Conservation (phyloP, 495 filamentous ascomycete species). For the Trichocladium uniseriatum region DNA sequence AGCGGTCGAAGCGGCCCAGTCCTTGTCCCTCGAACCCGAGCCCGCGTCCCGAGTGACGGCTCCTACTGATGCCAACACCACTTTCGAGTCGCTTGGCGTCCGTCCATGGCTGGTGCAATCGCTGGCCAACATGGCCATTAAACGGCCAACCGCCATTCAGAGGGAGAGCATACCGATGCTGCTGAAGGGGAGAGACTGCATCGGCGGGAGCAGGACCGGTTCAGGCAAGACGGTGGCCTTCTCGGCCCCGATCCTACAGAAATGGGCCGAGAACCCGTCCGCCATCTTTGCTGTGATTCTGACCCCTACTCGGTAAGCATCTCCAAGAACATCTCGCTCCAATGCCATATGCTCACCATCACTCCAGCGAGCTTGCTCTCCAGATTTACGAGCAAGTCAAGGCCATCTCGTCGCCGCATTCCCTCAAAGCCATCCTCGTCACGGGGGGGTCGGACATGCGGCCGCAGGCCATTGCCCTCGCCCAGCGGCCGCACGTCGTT, state of each 20-base stretch:
- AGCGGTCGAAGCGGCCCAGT: not conserved
- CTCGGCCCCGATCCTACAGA: slow-evolving; percentile 83
- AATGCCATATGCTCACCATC: not conserved
- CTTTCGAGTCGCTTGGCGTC: slow-evolving; percentile 65
- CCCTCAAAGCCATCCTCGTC: slow-evolving; percentile 74
- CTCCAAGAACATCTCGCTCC: not conserved
- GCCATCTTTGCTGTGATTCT: slow-evolving; percentile 85
- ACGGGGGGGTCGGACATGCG: slow-evolving; percentile 92
- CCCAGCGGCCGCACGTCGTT: slow-evolving; percentile 76
- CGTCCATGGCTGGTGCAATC: slow-evolving; percentile 85
- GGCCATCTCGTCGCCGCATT: slow-evolving; percentile 77
- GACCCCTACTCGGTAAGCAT: slow-evolving; percentile 68
- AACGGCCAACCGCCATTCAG: slow-evolving; percentile 83
- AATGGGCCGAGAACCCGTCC: slow-evolving; percentile 84
- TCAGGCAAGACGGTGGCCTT: slow-evolving; percentile 99
- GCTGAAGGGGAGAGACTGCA: slow-evolving; percentile 80
- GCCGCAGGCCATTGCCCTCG: slow-evolving; percentile 71
- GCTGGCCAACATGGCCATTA: slow-evolving; percentile 78
- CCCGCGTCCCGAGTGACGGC: slow-evolving; percentile 22
- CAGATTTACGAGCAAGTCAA: slow-evolving; percentile 95
- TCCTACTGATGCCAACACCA: slow-evolving; percentile 45
- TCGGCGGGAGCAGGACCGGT: slow-evolving; percentile 87
- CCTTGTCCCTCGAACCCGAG: slow-evolving; percentile 2
- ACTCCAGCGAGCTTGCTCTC: slow-evolving; percentile 70
- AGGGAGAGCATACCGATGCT: slow-evolving; percentile 85